A percentile compares a stretch with the other conserved stretches of the same genome.
Conservation (phyloP, 1,139 yeast species). For the Hemisphaericaspora xylofermentans region DNA sequence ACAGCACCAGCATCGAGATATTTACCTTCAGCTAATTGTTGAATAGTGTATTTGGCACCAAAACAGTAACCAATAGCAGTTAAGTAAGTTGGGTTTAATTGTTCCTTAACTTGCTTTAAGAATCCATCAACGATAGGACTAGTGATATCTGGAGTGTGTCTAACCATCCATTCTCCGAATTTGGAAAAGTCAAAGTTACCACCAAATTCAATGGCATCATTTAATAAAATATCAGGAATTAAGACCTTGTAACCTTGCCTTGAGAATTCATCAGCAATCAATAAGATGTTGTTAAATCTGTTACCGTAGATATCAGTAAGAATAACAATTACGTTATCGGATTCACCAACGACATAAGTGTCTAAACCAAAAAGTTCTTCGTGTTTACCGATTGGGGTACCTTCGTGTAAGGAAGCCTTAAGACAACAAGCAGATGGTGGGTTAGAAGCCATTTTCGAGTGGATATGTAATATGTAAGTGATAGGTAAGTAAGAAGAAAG, state of each 20-base stretch:
- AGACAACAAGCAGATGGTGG: slow-evolving; percentile 54
- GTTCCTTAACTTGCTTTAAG: slow-evolving; percentile 41
- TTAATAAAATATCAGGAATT: slow-evolving; percentile 69
- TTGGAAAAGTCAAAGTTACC: slow-evolving; percentile 16
- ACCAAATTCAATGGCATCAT: slow-evolving; percentile 41
- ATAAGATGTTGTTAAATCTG: slow-evolving; percentile 50
- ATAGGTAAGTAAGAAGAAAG: too few relatives aligned
- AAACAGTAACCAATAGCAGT: slow-evolving; percentile 78
- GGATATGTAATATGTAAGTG: not conserved
- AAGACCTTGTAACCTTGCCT: slow-evolving; percentile 55
- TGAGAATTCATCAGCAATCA: slow-evolving; percentile 73
- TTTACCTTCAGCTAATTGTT: slow-evolving; percentile 50
- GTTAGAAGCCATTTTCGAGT: slow-evolving; percentile 50
- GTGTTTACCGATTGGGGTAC: slow-evolving; percentile 47
- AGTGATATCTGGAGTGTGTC: slow-evolving; percentile 52
- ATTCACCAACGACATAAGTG: slow-evolving; percentile 57
- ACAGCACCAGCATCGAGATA: slow-evolving; percentile 60
- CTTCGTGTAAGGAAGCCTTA: slow-evolving; percentile 46
- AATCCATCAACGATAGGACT: slow-evolving; percentile 40
- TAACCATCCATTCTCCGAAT: slow-evolving; percentile 49
- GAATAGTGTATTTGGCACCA: slow-evolving; percentile 71
- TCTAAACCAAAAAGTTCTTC: slow-evolving; percentile 45
- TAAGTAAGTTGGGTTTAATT: slow-evolving; percentile 49
- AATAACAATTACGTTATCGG: slow-evolving; percentile 51
- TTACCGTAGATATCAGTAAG: slow-evolving; percentile 71